phyloP scores from a whole-genome alignment of 768 basidiomycete genomes.

The Russula sp. region DNA sequence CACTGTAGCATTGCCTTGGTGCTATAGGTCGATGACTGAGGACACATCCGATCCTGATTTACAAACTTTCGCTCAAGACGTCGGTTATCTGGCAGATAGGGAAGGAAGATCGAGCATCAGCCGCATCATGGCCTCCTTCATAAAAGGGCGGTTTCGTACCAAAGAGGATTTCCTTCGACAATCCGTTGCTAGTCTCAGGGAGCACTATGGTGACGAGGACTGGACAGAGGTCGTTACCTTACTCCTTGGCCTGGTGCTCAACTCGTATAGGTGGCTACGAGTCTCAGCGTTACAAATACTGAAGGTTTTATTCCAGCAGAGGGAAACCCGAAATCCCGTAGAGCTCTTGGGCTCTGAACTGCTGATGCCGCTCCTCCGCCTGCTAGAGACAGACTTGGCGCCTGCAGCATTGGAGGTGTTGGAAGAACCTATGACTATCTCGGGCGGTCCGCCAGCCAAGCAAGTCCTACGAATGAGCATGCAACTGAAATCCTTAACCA shows the following conservation, averaged over 20 bases:
- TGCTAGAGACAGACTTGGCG: conserved; percentile 85
- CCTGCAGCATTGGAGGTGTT: conserved; percentile 88
- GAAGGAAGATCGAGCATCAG: conserved; percentile 77
- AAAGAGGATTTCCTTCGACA: conserved; percentile 93
- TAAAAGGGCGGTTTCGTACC: conserved; percentile 83
- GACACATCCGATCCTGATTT: conserved; percentile 59
- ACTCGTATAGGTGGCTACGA: conserved; percentile 76
- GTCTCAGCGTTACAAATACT: conserved; percentile 83
- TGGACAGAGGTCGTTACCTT: conserved; percentile 83
- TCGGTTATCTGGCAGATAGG: conserved; percentile 65
- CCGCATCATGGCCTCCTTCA: conserved; percentile 86
- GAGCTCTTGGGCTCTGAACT: conserved; percentile 79
- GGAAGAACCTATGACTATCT: conserved; percentile 82
- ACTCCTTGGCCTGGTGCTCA: conserved; percentile 83
- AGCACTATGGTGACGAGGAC: conserved; percentile 71
- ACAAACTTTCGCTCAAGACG: conserved; percentile 67
- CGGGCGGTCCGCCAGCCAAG: conserved; percentile 71
- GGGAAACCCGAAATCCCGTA: conserved; percentile 71
- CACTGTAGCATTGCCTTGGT: conserved; percentile 82
- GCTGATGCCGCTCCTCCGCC: conserved; percentile 84
- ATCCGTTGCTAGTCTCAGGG: conserved; percentile 78
- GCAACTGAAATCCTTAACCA: conserved; percentile 50
- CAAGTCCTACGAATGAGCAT: conserved; percentile 93
- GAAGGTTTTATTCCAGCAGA: conserved; percentile 83
- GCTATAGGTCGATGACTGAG: conserved; percentile 70